Percentiles rank a stretch among this genome's conserved stretches.
Conservation (phyloP, 2,329 filamentous ascomycete genomes). For the Mycogone perniciosa region DNA sequence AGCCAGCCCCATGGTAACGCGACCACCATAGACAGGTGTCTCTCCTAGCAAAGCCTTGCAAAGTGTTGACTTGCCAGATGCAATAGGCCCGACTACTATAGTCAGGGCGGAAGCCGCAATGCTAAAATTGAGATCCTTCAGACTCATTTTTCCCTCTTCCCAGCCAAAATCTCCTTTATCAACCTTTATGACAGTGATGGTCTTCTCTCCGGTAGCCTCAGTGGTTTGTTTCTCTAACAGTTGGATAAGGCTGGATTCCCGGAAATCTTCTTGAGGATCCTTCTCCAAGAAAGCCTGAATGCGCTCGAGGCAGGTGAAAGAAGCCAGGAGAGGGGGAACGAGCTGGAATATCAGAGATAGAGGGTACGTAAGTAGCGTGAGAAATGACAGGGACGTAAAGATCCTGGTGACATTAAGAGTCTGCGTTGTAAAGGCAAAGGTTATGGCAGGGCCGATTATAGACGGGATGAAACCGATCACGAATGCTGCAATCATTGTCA, state of each 20-base stretch:
- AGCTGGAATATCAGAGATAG: slow-evolving; percentile 27
- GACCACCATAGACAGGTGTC: slow-evolving; percentile 16
- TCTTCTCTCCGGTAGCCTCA: neutral
- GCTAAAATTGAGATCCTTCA: slow-evolving; percentile 16
- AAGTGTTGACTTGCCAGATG: slow-evolving; percentile 31
- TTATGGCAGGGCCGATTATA: slow-evolving; percentile 28
- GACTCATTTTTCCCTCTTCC: slow-evolving; percentile 19
- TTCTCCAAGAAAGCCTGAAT: slow-evolving; percentile 33
- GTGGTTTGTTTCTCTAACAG: rapidly evolving
- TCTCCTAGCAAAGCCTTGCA: slow-evolving; percentile 30
- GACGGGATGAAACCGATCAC: slow-evolving; percentile 29
- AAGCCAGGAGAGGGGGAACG: slow-evolving; percentile 26
- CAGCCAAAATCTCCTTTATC: slow-evolving; percentile 21
- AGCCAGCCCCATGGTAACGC: slow-evolving; percentile 9
- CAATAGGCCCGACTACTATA: slow-evolving; percentile 33
- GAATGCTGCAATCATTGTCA: slow-evolving; percentile 18
- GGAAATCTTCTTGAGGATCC: slow-evolving; percentile 20
- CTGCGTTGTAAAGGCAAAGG: slow-evolving; percentile 24
- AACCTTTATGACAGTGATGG: neutral
- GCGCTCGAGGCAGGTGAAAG: slow-evolving; percentile 27
- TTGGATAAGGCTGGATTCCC: slow-evolving; percentile 14
- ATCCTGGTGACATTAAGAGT: slow-evolving; percentile 23
- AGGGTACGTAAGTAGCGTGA: slow-evolving; percentile 29
- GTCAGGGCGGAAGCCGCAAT: slow-evolving; percentile 19
- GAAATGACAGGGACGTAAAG: slow-evolving; percentile 29